phyloP scores from a whole-genome alignment of 495 filamentous ascomycete species.

The Tuber brumale region DNA sequence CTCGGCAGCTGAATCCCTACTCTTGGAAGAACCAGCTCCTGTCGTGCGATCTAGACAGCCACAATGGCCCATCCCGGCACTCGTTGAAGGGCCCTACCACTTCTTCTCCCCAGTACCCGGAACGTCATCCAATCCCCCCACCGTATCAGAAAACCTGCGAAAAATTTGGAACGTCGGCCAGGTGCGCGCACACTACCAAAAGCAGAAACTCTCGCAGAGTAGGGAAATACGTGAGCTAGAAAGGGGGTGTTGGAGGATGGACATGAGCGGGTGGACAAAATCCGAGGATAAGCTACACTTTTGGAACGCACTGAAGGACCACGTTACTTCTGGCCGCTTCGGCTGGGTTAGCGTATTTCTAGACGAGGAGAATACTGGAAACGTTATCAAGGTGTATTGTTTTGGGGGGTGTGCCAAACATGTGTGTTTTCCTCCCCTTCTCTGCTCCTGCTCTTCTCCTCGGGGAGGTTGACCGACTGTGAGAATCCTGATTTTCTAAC shows the following conservation, averaged over 20 bases:
- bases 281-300: slow-evolving; percentile 28
- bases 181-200: slow-evolving; percentile 27
- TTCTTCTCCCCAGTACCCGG: slow-evolving; percentile 24
- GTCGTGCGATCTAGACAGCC: not conserved
- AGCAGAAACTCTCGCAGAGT: slow-evolving; percentile 23
- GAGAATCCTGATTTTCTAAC: not conserved
- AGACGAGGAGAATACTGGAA: slow-evolving; percentile 19
- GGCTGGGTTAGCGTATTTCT: slow-evolving; percentile 29
- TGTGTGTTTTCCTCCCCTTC: slow-evolving; percentile 16
- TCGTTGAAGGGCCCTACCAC: slow-evolving; percentile 23
- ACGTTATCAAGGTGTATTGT: slow-evolving; percentile 33
- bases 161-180: slow-evolving; percentile 26
- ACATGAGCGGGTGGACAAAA: slow-evolving; percentile 29
- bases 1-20: not conserved
- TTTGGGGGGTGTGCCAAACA: slow-evolving; percentile 32
- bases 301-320: slow-evolving; percentile 33
- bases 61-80: slow-evolving; percentile 20
- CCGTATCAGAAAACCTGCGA: slow-evolving; percentile 20
- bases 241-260: slow-evolving; percentile 35
- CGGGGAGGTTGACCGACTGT: not conserved
- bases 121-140: slow-evolving; percentile 27
- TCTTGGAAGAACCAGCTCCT: not conserved
- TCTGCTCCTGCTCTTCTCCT: not conserved
- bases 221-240: slow-evolving; percentile 32
- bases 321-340: slow-evolving; percentile 23